Evolutionary conservation across 139 green algal genomes (phyloP), one percentile per base, ranked within the genome.

Genomic region (Chlorella sp.): DNA sequence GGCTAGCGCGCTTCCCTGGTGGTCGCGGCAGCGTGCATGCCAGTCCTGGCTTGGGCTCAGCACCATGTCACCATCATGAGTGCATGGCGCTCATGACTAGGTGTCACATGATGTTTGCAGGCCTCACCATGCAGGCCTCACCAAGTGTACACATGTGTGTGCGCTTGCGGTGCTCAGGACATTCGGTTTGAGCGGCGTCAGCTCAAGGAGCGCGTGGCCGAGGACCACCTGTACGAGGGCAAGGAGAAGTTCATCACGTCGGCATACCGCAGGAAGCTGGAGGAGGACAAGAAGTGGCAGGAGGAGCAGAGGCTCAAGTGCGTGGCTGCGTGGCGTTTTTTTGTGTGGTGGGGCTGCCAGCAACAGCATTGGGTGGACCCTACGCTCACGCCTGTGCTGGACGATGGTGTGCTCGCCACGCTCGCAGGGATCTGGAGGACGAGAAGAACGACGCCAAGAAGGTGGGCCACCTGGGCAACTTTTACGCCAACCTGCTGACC

Each of bases 191-290:
- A 81, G 70, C 66, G 71, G 14, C 50, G 70, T 72, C 81, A 91
- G 79, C 73, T 87, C 14, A 91, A 92, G 76, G 90, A 96, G 77
- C 80, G 88, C 4, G 51, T 83, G 67, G 76, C 75, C 76, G 93
- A 98, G 84, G 94, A 97, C 69, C 85, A 97, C 71, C 69, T 95
- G 80, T 98, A 87, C 80, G 91, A 90, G 0, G 85, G 92, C 78
- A 94, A 96, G 80, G 94, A 98, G 74, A 91, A 91, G 71, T 99
- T 99, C 80, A 86, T 98, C 20, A 99, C 95, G 0, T 66, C 77
- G 1, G 93, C 92, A 2, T 99, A 99, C 85, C 86, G 88, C 29
- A 88, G 88, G 67, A 98, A 99, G 77, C 86, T 99, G 50, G 90
- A 96, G 74, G 95, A 98, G 78, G 85, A 96, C 35, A 78, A 90